phyloP scores from a whole-genome alignment of 345 rosid species.

The Aquilaria yunnanensis region DNA sequence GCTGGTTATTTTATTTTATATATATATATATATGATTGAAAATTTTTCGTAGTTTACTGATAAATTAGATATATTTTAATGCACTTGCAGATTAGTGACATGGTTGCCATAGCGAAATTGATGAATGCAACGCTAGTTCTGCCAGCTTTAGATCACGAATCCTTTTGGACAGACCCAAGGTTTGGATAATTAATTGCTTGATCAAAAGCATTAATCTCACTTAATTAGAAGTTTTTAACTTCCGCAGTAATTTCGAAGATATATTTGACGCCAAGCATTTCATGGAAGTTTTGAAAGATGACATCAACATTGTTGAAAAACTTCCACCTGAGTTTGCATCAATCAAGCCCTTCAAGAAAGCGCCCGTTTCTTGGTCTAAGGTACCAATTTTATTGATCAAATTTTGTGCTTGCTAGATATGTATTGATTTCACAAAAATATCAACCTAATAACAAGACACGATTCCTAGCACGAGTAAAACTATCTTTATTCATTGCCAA shows the following conservation, averaged over 20 bases:
- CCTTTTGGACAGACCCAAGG: slow-evolving; percentile 85
- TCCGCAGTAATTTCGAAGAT: slow-evolving; percentile 54
- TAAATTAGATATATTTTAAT: neutral
- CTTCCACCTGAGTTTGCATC: slow-evolving; percentile 37
- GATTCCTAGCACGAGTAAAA: too few relatives aligned
- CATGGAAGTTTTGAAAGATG: slow-evolving; percentile 41
- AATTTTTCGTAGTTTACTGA: neutral
- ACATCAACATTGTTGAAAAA: slow-evolving; percentile 43
- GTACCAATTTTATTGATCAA: slow-evolving; percentile 14
- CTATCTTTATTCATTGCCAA: too few relatives aligned
- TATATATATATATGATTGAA: too few relatives aligned
- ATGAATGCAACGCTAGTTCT: slow-evolving; percentile 71
- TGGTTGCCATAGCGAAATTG: slow-evolving; percentile 68
- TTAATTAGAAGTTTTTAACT: neutral
- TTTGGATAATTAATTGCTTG: slow-evolving; percentile 7
- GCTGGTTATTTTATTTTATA: neutral
- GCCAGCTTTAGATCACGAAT: slow-evolving; percentile 60
- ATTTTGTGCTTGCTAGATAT: too few relatives aligned
- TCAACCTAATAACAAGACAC: too few relatives aligned
- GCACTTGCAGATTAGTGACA: slow-evolving; percentile 49
- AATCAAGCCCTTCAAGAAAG: slow-evolving; percentile 28
- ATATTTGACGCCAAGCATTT: slow-evolving; percentile 72
- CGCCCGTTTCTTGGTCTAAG: slow-evolving; percentile 73
- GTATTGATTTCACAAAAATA: too few relatives aligned
- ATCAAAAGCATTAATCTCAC: neutral